phyloP scores from a whole-genome alignment of 176 grass and related monocot species.

The Triticum timopheevii region DNA sequence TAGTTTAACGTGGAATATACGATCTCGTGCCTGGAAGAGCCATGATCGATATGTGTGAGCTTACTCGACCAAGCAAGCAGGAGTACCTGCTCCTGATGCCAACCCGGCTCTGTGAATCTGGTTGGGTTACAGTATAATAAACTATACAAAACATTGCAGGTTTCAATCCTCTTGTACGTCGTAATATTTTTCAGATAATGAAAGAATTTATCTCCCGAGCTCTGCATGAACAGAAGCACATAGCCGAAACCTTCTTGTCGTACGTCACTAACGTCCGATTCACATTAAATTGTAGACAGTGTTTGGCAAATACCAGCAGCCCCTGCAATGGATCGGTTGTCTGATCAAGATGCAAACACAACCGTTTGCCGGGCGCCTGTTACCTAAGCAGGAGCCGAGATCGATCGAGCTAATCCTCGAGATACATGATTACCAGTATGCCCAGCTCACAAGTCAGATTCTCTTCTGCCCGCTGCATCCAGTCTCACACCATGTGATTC shows the following conservation, averaged over 20 bases:
- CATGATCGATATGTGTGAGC: background rate
- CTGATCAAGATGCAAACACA: background rate
- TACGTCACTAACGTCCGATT: too few species aligned
- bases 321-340: background rate
- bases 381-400: background rate
- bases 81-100: background rate
- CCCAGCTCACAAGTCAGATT: background rate
- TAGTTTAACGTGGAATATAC: slow-evolving; percentile 17
- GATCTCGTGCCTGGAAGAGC: slow-evolving; percentile 36
- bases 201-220: too few species aligned
- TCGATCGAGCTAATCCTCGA: background rate
- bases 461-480: background rate
- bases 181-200: too few species aligned
- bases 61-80: slow-evolving; percentile 32
- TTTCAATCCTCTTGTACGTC: too few species aligned
- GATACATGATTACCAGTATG: background rate
- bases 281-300: background rate
- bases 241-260: background rate
- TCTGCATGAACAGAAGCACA: background rate
- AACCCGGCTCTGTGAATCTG: slow-evolving; percentile 29
- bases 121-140: background rate
- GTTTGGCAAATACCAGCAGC: background rate
- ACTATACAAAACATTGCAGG: background rate
- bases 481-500: background rate
- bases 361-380: background rate